phyloP scores from a whole-genome alignment of 23 red algal species.

The Chondrus crispus region DNA sequence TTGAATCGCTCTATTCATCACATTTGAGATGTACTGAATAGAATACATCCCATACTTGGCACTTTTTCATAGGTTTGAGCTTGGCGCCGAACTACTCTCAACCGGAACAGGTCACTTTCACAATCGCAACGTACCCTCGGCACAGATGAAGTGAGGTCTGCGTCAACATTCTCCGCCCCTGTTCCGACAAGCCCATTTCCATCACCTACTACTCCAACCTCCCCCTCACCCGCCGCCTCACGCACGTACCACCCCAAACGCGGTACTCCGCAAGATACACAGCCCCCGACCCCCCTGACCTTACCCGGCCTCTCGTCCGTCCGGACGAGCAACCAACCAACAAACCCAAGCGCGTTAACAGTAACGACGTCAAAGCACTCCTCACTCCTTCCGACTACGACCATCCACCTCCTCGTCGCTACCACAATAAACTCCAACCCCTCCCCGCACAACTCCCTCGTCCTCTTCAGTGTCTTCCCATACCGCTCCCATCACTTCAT shows the following conservation, averaged over 20 bases:
- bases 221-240: neutral
- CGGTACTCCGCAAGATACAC: no score
- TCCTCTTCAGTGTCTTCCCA: neutral
- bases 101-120: no score
- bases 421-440: conserved; percentile 87
- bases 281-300: conserved; percentile 13
- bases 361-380: conserved; percentile 74
- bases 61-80: no score
- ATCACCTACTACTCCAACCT: no score
- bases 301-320: conserved; percentile 14
- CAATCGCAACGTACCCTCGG: no score
- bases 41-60: no score
- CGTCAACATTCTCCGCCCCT: no score
- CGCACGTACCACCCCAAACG: neutral
- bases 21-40: no score
- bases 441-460: neutral
- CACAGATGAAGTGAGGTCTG: no score
- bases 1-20: no score
- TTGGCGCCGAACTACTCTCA: no score
- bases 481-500: neutral
- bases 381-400: conserved; percentile 70
- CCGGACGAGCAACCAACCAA: conserved; percentile 69
- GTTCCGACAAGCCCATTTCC: no score
- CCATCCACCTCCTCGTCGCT: conserved; percentile 74
- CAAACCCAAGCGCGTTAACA: conserved; percentile 82